These are phyloP conservation scores for Mycena floridula DNA, from an alignment of 768 basidiomycete species.

Conservation along the genomic window DNA sequence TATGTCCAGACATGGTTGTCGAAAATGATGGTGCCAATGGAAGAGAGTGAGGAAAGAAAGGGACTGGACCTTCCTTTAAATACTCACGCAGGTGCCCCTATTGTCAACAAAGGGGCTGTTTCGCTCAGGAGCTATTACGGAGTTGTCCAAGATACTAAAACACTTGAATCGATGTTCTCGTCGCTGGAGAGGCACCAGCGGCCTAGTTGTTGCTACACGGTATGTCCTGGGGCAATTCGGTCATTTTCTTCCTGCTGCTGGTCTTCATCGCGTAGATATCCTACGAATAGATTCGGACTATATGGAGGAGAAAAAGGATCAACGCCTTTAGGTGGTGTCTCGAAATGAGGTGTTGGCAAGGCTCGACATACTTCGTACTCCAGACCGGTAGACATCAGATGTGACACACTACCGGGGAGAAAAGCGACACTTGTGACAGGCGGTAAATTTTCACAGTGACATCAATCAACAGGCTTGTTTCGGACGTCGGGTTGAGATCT, in stretches of 20 bases:
- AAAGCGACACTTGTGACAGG: neutral
- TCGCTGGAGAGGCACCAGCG: conserved; percentile 63
- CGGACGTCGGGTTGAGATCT: no score
- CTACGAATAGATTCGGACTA: conserved; percentile 65
- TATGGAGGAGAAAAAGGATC: conserved; percentile 91
- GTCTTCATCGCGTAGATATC: conserved; percentile 63
- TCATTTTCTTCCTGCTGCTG: conserved; percentile 54
- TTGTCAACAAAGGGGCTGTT: no score
- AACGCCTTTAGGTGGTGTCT: conserved; percentile 20
- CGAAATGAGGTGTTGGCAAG: conserved; percentile 38
- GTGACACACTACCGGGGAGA: conserved; percentile 61
- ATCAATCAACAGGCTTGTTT: no score
- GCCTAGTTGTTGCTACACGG: neutral
- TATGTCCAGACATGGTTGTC: no score
- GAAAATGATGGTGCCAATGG: no score
- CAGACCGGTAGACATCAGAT: conserved; percentile 80
- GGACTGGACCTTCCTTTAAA: no score
- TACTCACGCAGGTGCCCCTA: no score
- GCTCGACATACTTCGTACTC: conserved; percentile 69
- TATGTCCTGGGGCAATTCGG: conserved; percentile 50
- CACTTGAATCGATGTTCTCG: conserved; percentile 35
- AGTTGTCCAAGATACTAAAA: neutral
- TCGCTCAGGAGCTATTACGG: no score
- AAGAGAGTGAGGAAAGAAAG: no score
- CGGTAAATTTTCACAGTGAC: conserved; percentile 45